Evolutionary conservation across 106 monocot genomes (phyloP), one percentile per base, ranked within the genome.

Genomic region (Alisma plantagoaquatica): DNA sequence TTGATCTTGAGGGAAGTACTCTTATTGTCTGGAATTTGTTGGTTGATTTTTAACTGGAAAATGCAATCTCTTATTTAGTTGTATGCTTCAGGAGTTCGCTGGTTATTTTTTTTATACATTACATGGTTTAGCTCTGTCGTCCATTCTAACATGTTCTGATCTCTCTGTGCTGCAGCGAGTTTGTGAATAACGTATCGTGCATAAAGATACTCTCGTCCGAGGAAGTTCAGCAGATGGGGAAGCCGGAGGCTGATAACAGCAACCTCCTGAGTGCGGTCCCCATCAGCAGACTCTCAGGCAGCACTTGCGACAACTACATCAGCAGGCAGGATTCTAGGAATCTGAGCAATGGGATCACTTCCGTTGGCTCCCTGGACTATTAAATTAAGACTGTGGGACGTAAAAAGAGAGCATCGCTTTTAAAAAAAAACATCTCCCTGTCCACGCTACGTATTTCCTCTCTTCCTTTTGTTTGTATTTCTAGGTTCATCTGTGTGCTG

Each of bases 191-290:
- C 54, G 93, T 87, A 2, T 87, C 56, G 51, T 83, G 79, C 77
- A 93, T 93, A 57, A 93, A 83, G 72, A 83, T 93, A 69, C 87
- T 93, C 21, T 87, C 93, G 21, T 77, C 77, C 0, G 83, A 77
- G 42, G 87, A 93, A 77, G 80, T 87, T 55, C 83, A 83, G 55
- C 87, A 83, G 56, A 93, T 87, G 93, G 77, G 77, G 20, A 82
- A 77, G 48, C 71, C 70, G 50, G 76, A 64, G 2, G n/a, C n/a
- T n/a, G n/a, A n/a, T n/a, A n/a, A n/a, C n/a, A 43, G 66, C 1
- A 62, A 74, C 25, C 71, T 70, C 24, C 55, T 67, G 44, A 75
- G 56, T 22, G 61, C 84, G 0, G 74, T 55, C 31, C 75, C 78
- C 5, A 46, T 65, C 8, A 81, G 62, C 32, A 59, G 72, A 66